These are phyloP conservation scores for Viola odorata DNA, from an alignment of 345 rosid species.

Conservation along the genomic window DNA sequence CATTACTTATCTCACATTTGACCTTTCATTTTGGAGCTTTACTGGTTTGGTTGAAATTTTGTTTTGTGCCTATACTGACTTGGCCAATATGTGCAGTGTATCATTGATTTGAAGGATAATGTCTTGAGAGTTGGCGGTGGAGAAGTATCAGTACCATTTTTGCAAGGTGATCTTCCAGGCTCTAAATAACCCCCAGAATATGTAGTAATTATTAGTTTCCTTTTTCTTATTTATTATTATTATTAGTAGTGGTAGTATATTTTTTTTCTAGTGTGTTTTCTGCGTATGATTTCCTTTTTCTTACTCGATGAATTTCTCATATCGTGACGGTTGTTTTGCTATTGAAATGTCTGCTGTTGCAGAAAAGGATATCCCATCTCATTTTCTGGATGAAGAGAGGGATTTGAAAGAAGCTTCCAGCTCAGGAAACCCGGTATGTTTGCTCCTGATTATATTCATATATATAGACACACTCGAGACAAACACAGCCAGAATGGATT, in stretches of 20 bases:
- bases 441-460: not conserved
- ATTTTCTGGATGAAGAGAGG: conserved; percentile 74
- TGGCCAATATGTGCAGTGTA: conserved; percentile 61
- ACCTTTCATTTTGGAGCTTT: no score
- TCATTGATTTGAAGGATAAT: conserved; percentile 81
- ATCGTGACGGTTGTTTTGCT: not conserved
- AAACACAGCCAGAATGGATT: no score
- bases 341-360: conserved; percentile 23
- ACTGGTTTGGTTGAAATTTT: not conserved
- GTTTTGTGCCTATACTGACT: not conserved
- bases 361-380: conserved; percentile 91
- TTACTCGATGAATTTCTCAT: not conserved
- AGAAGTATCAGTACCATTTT: conserved; percentile 93
- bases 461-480: not conserved
- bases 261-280: not conserved
- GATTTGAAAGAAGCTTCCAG: conserved; percentile 68
- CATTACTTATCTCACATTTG: conserved; percentile 6
- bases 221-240: no score
- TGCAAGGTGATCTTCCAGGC: conserved; percentile 57
- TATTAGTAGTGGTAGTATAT: not conserved
- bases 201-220: not conserved
- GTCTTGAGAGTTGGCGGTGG: conserved; percentile 94
- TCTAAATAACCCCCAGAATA: conserved; percentile 1
- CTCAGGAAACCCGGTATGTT: conserved; percentile 67
- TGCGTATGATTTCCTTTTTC: conserved; percentile 4